These are phyloP conservation scores for Diatrype stigma DNA, from an alignment of 2,329 filamentous ascomycete species.

Conservation along the genomic window DNA sequence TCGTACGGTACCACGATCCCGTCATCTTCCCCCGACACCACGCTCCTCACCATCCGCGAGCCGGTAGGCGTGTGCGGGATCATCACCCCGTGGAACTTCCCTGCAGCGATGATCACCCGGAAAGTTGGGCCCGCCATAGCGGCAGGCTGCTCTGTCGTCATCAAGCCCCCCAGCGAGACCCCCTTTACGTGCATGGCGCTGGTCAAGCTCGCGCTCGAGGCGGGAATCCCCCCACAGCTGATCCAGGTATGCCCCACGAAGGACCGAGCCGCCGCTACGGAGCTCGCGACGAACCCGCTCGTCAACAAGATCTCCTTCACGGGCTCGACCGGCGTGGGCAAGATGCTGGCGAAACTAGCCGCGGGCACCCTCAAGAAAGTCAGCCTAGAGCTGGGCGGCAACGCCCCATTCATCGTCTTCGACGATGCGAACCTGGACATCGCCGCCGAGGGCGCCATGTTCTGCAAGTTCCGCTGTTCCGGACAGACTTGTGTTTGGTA, in stretches of 20 bases:
- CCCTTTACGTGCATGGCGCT: conserved; percentile 65
- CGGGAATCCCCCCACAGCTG: conserved; percentile 64
- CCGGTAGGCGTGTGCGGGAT: conserved; percentile 64
- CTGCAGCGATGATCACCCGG: conserved; percentile 44
- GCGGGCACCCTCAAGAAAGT: conserved; percentile 60
- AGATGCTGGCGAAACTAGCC: conserved; percentile 52
- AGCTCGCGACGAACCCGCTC: neutral
- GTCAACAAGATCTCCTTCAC: conserved; percentile 59
- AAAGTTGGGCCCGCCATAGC: conserved; percentile 52
- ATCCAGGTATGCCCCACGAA: conserved; percentile 28
- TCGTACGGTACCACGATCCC: conserved; percentile 59
- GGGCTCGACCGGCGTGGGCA: conserved; percentile 54
- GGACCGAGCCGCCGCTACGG: neutral
- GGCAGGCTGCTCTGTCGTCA: conserved; percentile 66
- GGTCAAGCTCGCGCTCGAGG: conserved; percentile 58
- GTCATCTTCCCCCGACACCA: conserved; percentile 53
- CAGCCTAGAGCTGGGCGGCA: conserved; percentile 62
- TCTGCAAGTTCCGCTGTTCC: conserved; percentile 19
- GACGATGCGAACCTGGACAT: conserved; percentile 56
- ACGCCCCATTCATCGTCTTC: conserved; percentile 56
- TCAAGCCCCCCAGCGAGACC: conserved; percentile 67
- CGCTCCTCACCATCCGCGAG: conserved; percentile 60
- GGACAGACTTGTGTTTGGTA: conserved; percentile 60
- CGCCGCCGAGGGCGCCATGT: conserved; percentile 47
- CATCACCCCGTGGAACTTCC: conserved; percentile 66